Evolutionary conservation across 164 flowering plant genomes (phyloP).

Genomic region (Aristolochia fimbriata): DNA sequence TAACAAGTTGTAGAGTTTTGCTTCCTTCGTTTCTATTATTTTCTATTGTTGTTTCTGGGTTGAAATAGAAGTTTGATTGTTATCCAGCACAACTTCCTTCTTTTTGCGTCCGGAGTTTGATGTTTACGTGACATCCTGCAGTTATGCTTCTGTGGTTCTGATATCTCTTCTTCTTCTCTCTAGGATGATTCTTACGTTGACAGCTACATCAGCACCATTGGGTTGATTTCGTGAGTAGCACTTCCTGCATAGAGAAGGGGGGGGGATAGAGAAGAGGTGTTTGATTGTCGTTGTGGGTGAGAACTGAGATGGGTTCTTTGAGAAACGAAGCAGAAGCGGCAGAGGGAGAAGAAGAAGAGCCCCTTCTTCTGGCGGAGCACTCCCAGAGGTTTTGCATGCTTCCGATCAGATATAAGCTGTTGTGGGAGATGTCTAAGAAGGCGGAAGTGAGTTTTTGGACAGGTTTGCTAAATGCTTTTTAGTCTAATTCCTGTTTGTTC

Average conservation of each 20-base stretch:
- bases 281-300: too few relatives aligned
- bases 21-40: too few relatives aligned
- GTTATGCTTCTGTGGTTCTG: neutral
- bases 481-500: neutral
- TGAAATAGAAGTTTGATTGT: too few relatives aligned
- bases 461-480: slow-evolving; percentile 23
- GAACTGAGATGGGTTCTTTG: too few relatives aligned
- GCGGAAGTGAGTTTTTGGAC: slow-evolving; percentile 82
- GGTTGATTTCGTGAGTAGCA: slow-evolving; percentile 50
- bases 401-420: slow-evolving; percentile 48
- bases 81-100: too few relatives aligned
- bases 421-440: slow-evolving; percentile 95
- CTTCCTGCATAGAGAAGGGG: neutral
- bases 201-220: slow-evolving; percentile 70
- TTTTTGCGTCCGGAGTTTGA: neutral
- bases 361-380: slow-evolving; percentile 41
- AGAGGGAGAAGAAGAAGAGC: slow-evolving; percentile 41
- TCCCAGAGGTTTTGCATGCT: slow-evolving; percentile 70
- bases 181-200: slow-evolving; percentile 76
- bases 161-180: slow-evolving; percentile 3
- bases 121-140: neutral
- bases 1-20: too few relatives aligned
- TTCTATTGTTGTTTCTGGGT: too few relatives aligned
- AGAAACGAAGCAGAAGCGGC: slow-evolving; percentile 17
- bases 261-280: too few relatives aligned